Percentiles rank a stretch among this genome's conserved stretches.
Conservation (phyloP, 1,284 basidiomycete genomes). For the Hymenochaete sp. region DNA sequence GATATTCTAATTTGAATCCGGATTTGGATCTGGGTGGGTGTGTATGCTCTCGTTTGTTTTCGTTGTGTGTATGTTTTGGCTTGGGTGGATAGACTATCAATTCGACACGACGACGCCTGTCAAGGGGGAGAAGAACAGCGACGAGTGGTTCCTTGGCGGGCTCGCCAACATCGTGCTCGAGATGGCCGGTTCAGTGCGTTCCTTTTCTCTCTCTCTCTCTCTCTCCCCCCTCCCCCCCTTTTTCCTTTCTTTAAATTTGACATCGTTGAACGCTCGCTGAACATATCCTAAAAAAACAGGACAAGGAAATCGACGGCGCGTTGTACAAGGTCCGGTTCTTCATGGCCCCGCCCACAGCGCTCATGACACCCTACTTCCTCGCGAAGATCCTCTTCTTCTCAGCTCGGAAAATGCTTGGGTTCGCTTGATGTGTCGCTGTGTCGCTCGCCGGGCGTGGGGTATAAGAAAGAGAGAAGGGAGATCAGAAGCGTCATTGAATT, state of each 20-base stretch:
- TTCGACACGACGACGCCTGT: conserved; percentile 15
- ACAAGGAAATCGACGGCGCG: conserved; percentile 4
- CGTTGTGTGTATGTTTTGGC: no score
- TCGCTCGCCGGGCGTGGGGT: no score
- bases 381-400: conserved; percentile 10
- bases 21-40: no score
- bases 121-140: conserved; percentile 14
- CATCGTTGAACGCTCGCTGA: no score
- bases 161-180: conserved; percentile 2
- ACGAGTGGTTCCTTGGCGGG: conserved; percentile 5
- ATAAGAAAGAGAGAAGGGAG: no score
- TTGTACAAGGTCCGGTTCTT: conserved; percentile 14
- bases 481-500: no score
- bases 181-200: conserved; percentile 7
- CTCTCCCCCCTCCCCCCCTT: no score
- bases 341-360: conserved; percentile 10
- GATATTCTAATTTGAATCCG: no score
- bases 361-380: conserved; percentile 7
- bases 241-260: no score
- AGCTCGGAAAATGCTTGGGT: conserved; percentile 3
- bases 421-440: no score
- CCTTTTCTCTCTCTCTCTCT: no score
- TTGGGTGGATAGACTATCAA: conserved; percentile 16
- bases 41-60: no score
- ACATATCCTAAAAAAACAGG: conserved; percentile 2